Evolutionary conservation across 2,329 filamentous ascomycete genomes (phyloP).

Genomic region (Tothia fuscella): DNA sequence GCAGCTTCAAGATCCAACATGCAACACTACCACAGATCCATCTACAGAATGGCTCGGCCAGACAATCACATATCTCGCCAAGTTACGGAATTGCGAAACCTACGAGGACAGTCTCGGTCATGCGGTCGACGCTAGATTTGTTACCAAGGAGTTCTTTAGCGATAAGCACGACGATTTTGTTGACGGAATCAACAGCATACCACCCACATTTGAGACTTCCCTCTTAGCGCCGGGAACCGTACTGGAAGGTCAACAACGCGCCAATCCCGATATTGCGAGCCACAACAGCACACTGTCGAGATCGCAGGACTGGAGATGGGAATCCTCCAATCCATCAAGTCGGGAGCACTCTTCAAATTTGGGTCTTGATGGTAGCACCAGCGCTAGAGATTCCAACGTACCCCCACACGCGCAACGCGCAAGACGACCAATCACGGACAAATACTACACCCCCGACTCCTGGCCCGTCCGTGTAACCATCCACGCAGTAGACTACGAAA

Average conservation of each 20-base stretch:
- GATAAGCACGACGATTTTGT: slow-evolving; percentile 46
- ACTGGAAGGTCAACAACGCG: slow-evolving; percentile 51
- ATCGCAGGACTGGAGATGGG: slow-evolving; percentile 2
- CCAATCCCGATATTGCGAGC: slow-evolving; percentile 21
- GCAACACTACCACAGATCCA: slow-evolving; percentile 14
- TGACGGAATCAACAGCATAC: slow-evolving; percentile 39
- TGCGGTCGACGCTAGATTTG: slow-evolving; percentile 41
- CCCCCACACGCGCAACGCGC: slow-evolving; percentile 8
- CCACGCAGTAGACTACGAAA: slow-evolving; percentile 46
- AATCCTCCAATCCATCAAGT: slow-evolving; percentile 1
- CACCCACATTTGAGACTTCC: slow-evolving; percentile 42
- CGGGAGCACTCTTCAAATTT: slow-evolving; percentile 1
- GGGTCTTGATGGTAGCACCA: neutral
- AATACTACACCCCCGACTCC: slow-evolving; percentile 29
- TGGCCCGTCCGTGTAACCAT: slow-evolving; percentile 59
- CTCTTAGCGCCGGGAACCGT: slow-evolving; percentile 51
- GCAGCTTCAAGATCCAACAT: slow-evolving; percentile 2
- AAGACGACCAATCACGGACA: neutral
- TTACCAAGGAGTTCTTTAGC: slow-evolving; percentile 40
- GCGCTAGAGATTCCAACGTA: neutral
- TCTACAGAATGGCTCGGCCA: slow-evolving; percentile 37
- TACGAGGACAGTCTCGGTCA: slow-evolving; percentile 43
- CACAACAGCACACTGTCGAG: neutral
- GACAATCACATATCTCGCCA: slow-evolving; percentile 49
- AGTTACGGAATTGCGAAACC: slow-evolving; percentile 40